Evolutionary conservation across 2,329 filamentous ascomycete species (phyloP).

Genomic region (Plenodomus biglobosus): DNA sequence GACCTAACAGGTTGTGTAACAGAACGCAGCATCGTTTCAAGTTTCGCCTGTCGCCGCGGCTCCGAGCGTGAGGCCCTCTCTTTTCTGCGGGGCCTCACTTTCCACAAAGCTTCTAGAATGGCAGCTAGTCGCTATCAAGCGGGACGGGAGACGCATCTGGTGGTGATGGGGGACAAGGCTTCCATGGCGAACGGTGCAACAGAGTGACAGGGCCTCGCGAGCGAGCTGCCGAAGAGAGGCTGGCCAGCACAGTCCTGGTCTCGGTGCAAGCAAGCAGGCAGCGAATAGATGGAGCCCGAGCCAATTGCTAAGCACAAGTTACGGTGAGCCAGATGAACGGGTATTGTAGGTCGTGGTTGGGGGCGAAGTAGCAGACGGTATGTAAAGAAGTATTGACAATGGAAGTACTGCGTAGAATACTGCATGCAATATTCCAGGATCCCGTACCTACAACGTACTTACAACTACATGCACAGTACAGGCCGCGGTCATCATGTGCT

Average conservation of each 20-base stretch:
- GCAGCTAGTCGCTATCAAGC: constrained; percentile 31
- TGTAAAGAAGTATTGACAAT: too few species aligned
- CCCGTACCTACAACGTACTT: too few species aligned
- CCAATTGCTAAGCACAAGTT: constrained; percentile 7
- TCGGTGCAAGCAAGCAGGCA: too few species aligned
- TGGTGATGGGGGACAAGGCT: constrained; percentile 20
- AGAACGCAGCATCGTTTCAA: constrained; percentile 31
- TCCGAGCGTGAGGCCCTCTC: constrained; percentile 18
- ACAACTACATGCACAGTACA: too few species aligned
- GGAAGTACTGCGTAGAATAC: too few species aligned
- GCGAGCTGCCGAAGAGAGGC: neutral
- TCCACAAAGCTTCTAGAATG: constrained; percentile 44
- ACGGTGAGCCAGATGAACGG: constrained; percentile 17
- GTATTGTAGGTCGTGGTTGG: too few species aligned
- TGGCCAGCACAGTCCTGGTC: constrained; percentile 13
- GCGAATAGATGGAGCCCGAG: constrained; percentile 2
- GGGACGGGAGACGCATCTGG: constrained; percentile 29
- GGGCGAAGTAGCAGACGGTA: too few species aligned
- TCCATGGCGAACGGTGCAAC: constrained; percentile 32
- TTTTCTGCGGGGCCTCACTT: constrained; percentile 33
- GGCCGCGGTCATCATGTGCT: too few species aligned
- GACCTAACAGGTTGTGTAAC: constrained; percentile 14
- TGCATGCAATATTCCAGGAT: too few species aligned
- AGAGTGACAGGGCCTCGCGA: constrained; percentile 8
- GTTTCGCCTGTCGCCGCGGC: constrained; percentile 17